phyloP scores from a whole-genome alignment of 2,329 filamentous ascomycete species.

The Colletotrichum acutatum region DNA sequence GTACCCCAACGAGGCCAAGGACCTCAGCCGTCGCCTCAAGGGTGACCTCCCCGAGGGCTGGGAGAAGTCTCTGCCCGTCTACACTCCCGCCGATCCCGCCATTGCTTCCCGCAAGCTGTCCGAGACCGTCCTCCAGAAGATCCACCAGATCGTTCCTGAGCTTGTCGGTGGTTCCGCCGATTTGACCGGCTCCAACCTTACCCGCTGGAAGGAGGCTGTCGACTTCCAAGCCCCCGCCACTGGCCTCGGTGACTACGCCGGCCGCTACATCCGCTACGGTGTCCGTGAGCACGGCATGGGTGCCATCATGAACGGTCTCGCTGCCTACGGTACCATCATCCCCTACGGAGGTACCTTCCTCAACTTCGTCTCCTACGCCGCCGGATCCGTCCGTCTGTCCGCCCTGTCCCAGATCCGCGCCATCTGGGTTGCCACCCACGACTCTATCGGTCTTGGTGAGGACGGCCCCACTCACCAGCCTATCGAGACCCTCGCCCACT shows the following conservation, averaged over 20 bases:
- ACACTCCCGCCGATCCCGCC: slow-evolving; percentile 86
- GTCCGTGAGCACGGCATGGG: slow-evolving; percentile 94
- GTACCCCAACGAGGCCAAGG: slow-evolving; percentile 81
- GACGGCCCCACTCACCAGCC: slow-evolving; percentile 99
- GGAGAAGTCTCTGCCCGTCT: slow-evolving; percentile 92
- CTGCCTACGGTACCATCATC: slow-evolving; percentile 94
- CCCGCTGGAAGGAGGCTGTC: slow-evolving; percentile 94
- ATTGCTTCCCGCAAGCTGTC: slow-evolving; percentile 96
- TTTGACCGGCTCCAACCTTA: slow-evolving; percentile 98
- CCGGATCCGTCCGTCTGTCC: slow-evolving; percentile 93
- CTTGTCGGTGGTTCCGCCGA: slow-evolving; percentile 96
- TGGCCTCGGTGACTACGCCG: slow-evolving; percentile 88
- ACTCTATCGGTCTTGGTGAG: slow-evolving; percentile 99
- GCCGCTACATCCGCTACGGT: slow-evolving; percentile 93
- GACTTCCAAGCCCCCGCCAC: slow-evolving; percentile 95
- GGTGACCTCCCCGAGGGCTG: slow-evolving; percentile 93
- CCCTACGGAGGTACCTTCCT: slow-evolving; percentile 97
- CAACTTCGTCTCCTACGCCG: slow-evolving; percentile 99
- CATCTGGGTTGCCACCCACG: slow-evolving; percentile 98
- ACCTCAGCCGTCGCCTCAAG: slow-evolving; percentile 82
- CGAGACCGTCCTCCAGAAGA: slow-evolving; percentile 90
- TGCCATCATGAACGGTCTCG: slow-evolving; percentile 93
- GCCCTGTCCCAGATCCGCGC: slow-evolving; percentile 89
- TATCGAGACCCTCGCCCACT: slow-evolving; percentile 97
- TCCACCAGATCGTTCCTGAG: slow-evolving; percentile 86